phyloP scores from a whole-genome alignment of 192 early-diverging fungal genomes.

The Linderina pennispora region DNA sequence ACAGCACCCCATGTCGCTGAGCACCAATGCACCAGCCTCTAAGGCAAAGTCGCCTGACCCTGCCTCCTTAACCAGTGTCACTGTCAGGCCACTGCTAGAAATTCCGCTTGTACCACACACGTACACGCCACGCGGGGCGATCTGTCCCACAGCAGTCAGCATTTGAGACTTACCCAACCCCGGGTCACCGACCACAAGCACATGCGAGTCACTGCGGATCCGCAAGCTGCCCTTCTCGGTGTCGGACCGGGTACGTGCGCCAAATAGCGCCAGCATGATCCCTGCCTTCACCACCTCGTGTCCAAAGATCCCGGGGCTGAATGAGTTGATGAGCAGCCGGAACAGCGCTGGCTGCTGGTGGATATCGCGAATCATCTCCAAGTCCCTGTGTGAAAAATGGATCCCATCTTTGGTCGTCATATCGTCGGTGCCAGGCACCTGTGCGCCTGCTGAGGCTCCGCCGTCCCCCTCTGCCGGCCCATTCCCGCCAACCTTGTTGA shows the following conservation, averaged over 20 bases:
- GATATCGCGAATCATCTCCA: constrained; percentile 65
- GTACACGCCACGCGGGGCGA: constrained; percentile 76
- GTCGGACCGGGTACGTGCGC: constrained; percentile 44
- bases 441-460: background rate
- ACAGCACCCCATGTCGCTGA: constrained; percentile 84
- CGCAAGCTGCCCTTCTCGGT: constrained; percentile 32
- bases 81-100: constrained; percentile 63
- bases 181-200: constrained; percentile 78
- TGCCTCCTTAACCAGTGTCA: constrained; percentile 63
- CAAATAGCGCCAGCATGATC: constrained; percentile 71
- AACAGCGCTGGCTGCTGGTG: constrained; percentile 56
- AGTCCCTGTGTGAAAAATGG: constrained; percentile 63
- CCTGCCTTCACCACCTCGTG: constrained; percentile 84
- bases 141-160: constrained; percentile 73
- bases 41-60: constrained; percentile 71
- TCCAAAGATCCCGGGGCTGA: constrained; percentile 76
- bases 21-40: constrained; percentile 77
- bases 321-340: constrained; percentile 68
- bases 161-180: constrained; percentile 86
- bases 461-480: constrained; percentile 11
- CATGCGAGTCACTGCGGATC: constrained; percentile 64
- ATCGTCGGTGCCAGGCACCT: constrained; percentile 8
- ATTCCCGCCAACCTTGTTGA: constrained; percentile 53
- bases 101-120: constrained; percentile 67
- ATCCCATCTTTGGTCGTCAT: constrained; percentile 58